Evolutionary conservation across 164 flowering plant species (phyloP), one percentile per base, ranked within the genome.

Genomic region (Taxillus chinensis): DNA sequence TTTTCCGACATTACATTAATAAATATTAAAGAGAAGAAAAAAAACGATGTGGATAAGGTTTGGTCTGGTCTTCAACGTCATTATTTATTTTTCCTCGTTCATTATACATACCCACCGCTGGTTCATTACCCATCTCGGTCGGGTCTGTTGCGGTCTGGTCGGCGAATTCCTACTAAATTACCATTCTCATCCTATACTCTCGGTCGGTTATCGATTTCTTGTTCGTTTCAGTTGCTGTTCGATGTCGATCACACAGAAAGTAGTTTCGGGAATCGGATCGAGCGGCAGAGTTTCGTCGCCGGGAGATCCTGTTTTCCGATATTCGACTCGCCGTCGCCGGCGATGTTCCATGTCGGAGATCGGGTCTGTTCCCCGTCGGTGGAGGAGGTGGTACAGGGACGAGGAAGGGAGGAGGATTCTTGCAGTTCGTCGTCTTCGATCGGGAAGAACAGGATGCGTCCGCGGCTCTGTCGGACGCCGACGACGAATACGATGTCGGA

Each of bases 401-500:
- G 51, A 43, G 7, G 8, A 2, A 7, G 13, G 48, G 66, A 62
- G 45, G 48, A 43, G 56, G 67, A 62, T 63, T 72, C 78, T 37
- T 66, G 68, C 45, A 75, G 75, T 55, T 73, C 81, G 10, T 73
- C 81, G 10, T 83, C 89, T 3, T 86, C 95, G 48, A 77, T 86
- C 50, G 91, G 87, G 57, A 74, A 72, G 69, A 74, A 83, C 59
- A 83, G 87, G 89, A 80, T 64, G 55, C 54, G 52, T 73, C 73
- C 2, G 73, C 55, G 3, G 65, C 62, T 50, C 62, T 72, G 39
- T 61, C 68, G 53, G 37, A 5, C 13, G 58, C 7, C 16, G 37
- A 55, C 5, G 80, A 70, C 14, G 78, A 58, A 3, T 76, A 69
- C 7, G 79, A 59, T 41, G 67, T 67, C 16, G 78, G 64, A 3